Conservation (phyloP, 164 flowering plant genomes). For the Cinnamomum chago region DNA sequence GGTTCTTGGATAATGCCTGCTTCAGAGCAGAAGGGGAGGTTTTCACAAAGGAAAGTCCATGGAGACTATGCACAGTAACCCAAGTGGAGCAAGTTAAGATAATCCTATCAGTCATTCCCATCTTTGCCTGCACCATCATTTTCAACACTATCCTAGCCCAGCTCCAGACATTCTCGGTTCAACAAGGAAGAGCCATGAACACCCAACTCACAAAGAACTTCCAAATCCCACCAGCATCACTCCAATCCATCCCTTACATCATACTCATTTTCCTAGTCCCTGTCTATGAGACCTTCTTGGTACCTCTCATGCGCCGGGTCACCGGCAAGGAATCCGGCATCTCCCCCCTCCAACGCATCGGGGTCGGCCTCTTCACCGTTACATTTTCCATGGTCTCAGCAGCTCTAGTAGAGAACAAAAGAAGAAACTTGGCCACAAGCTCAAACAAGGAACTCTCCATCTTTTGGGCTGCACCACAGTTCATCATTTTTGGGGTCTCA, state of each 20-base stretch:
- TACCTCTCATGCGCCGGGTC: conserved; percentile 54
- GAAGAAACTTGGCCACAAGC: conserved; percentile 29
- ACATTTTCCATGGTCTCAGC: conserved; percentile 79
- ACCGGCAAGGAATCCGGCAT: conserved; percentile 62
- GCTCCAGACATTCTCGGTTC: conserved; percentile 79
- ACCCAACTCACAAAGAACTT: conserved; percentile 37
- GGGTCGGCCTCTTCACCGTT: conserved; percentile 57
- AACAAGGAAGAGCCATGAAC: conserved; percentile 70
- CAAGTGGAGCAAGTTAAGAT: conserved; percentile 78
- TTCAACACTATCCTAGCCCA: conserved; percentile 76
- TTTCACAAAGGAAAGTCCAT: conserved; percentile 44
- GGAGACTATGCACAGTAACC: conserved; percentile 60
- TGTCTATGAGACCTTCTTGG: conserved; percentile 55
- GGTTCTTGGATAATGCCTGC: conserved; percentile 94
- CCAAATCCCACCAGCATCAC: conserved; percentile 74
- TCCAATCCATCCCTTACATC: conserved; percentile 65
- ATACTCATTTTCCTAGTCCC: conserved; percentile 64
- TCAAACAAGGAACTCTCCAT: conserved; percentile 32
- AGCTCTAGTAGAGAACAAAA: conserved; percentile 58
- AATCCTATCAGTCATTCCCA: conserved; percentile 54
- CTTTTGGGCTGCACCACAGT: conserved; percentile 66
- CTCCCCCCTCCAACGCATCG: conserved; percentile 58
- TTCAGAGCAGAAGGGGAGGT: conserved; percentile 33
- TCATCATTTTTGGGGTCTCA: conserved; percentile 53
- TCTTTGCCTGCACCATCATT: conserved; percentile 67